Conservation (phyloP, 805 yeast genomes). For the Saccharomycopsis sp. region DNA sequence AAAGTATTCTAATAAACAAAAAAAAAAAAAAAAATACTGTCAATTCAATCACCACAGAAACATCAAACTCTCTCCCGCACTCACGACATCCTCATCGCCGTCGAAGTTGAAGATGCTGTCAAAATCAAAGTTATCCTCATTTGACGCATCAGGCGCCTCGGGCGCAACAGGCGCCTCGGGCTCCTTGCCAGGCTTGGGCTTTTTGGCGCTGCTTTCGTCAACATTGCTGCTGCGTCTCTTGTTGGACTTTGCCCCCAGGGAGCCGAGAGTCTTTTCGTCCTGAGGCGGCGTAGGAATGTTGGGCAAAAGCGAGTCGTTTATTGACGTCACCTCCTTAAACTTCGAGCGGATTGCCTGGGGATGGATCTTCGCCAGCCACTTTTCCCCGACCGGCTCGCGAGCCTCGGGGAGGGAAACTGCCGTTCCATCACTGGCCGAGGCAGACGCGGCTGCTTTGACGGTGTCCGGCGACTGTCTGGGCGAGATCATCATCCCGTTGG, state of each 20-base stretch:
- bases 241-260: neutral
- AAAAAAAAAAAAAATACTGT: neutral
- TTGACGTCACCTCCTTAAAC: conserved; percentile 20
- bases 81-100: conserved; percentile 16
- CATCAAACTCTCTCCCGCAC: neutral
- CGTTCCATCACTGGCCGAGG: conserved; percentile 7
- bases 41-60: neutral
- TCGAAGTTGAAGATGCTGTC: conserved; percentile 20
- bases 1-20: too few species aligned
- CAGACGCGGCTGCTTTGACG: neutral
- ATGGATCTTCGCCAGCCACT: conserved; percentile 19
- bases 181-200: neutral
- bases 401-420: conserved; percentile 6
- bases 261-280: conserved; percentile 14
- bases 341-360: conserved; percentile 18
- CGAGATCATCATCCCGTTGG: conserved; percentile 4
- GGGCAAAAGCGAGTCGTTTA: conserved; percentile 16
- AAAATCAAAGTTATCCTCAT: conserved; percentile 18
- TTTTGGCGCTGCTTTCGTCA: neutral
- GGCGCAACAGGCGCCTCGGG: neutral
- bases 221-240: conserved; percentile 1
- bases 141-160: conserved; percentile 5
- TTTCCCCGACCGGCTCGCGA: neutral
- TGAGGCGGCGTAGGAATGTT: conserved; percentile 22
- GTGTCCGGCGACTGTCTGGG: conserved; percentile 15